phyloP scores from a whole-genome alignment of 208 protist species.

The Leishmania tarentolae region DNA sequence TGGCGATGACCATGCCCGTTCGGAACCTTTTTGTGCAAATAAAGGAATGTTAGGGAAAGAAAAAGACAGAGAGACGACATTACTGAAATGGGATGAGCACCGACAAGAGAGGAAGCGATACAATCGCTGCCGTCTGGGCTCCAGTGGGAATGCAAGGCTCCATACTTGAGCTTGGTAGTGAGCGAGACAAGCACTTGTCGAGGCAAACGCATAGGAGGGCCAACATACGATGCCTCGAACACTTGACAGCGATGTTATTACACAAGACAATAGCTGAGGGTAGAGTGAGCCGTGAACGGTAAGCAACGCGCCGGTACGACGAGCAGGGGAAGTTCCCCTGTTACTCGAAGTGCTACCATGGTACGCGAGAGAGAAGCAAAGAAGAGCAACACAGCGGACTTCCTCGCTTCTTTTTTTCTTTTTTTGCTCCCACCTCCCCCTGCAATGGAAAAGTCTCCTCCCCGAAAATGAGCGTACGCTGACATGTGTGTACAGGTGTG shows the following conservation, averaged over 20 bases:
- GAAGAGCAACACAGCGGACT: neutral
- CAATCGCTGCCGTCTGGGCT: neutral
- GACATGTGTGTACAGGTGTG: neutral
- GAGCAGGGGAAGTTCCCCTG: too few relatives aligned
- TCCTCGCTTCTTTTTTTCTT: neutral
- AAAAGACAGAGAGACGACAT: neutral
- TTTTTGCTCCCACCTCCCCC: neutral
- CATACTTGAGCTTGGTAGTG: neutral
- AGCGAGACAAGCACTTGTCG: neutral
- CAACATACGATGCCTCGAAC: neutral
- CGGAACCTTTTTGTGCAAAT: neutral
- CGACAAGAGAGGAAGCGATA: too few relatives aligned
- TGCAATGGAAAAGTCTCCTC: neutral
- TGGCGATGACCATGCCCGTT: slow-evolving; percentile 2
- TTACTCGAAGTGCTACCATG: neutral
- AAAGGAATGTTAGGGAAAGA: neutral
- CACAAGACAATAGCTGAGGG: neutral
- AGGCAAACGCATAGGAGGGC: neutral
- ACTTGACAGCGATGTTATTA: neutral
- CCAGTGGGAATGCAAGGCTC: neutral
- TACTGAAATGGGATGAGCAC: neutral
- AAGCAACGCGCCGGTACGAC: neutral
- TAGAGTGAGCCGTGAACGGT: neutral
- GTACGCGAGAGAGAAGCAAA: neutral
- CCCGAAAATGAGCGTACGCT: neutral